Evolutionary conservation across 2,329 filamentous ascomycete species (phyloP).

Genomic region (Stagonosporopsis vannaccii): DNA sequence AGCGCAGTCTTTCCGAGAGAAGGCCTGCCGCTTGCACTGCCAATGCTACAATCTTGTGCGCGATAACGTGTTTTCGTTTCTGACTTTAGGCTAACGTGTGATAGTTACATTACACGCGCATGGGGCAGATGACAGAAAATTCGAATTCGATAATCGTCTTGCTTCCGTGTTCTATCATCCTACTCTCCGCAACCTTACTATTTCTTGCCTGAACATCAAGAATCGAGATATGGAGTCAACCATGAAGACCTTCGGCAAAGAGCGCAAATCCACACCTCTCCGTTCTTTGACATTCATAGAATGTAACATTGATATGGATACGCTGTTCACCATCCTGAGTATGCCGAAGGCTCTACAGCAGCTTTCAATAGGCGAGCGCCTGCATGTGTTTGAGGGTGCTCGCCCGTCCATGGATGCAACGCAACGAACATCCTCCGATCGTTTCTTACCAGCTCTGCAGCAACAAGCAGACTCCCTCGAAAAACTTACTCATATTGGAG

Average conservation of each 20-base stretch:
- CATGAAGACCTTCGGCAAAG: slow-evolving; percentile 13
- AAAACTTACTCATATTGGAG: slow-evolving; percentile 38
- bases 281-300: slow-evolving; percentile 46
- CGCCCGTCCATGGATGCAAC: slow-evolving; percentile 22
- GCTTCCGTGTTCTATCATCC: slow-evolving; percentile 45
- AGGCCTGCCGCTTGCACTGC: slow-evolving; percentile 24
- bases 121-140: slow-evolving; percentile 36
- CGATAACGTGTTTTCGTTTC: not conserved
- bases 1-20: slow-evolving; percentile 31
- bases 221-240: slow-evolving; percentile 19
- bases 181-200: slow-evolving; percentile 38
- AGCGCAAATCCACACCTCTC: slow-evolving; percentile 38
- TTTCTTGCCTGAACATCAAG: slow-evolving; percentile 47
- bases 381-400: slow-evolving; percentile 38
- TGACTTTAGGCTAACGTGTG: slow-evolving; percentile 14
- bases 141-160: slow-evolving; percentile 32
- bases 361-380: slow-evolving; percentile 43
- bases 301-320: slow-evolving; percentile 44
- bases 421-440: slow-evolving; percentile 30
- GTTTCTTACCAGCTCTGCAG: slow-evolving; percentile 39
- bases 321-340: slow-evolving; percentile 38
- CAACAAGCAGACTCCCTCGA: slow-evolving; percentile 44
- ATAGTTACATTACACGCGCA: slow-evolving; percentile 46
- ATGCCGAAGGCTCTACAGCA: slow-evolving; percentile 43
- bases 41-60: slow-evolving; percentile 44